A percentile compares a stretch with the other conserved stretches of the same genome.
Evolutionary conservation across 306 rosid species (phyloP).

Genomic region (Dicorynia guianensis): DNA sequence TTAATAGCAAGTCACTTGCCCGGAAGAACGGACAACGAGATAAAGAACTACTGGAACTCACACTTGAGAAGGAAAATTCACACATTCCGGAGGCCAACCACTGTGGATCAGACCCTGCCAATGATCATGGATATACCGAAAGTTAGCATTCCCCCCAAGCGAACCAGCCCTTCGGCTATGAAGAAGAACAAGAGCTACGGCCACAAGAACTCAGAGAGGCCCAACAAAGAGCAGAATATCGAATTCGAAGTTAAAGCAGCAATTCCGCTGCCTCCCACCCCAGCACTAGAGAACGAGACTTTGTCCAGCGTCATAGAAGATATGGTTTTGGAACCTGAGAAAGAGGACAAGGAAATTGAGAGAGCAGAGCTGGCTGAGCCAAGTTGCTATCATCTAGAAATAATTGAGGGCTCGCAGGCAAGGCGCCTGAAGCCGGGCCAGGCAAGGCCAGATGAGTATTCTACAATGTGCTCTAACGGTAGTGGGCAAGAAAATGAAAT

Average conservation of each 20-base stretch:
- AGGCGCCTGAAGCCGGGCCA: not conserved
- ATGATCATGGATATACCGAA: slow-evolving; percentile 33
- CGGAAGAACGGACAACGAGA: slow-evolving; percentile 97
- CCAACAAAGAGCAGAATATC: not conserved
- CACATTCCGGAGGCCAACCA: slow-evolving; percentile 46
- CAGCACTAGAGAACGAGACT: slow-evolving; percentile 43
- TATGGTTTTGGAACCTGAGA: not conserved
- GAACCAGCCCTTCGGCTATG: slow-evolving; percentile 75
- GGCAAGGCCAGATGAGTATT: not conserved
- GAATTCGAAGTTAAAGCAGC: not conserved
- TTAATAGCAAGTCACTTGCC: slow-evolving; percentile 86
- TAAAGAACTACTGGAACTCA: slow-evolving; percentile 94
- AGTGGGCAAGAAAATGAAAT: slow-evolving; percentile 9
- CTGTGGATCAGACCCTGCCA: not conserved
- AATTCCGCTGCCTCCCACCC: slow-evolving; percentile 32
- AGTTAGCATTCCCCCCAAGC: slow-evolving; percentile 21
- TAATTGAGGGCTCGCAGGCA: not conserved
- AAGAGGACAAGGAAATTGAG: not conserved
- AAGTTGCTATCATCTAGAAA: slow-evolving; percentile 3
- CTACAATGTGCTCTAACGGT: not conserved
- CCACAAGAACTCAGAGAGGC: not conserved
- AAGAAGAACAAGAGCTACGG: slow-evolving; percentile 50
- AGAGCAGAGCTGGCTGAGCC: not conserved
- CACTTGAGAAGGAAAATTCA: slow-evolving; percentile 76
- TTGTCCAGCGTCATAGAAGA: slow-evolving; percentile 1